Percentiles rank a stretch among this genome's conserved stretches.
phyloP scores from a whole-genome alignment of 2,329 filamentous ascomycete species.

The Lasiodiplodia hormozganensis region DNA sequence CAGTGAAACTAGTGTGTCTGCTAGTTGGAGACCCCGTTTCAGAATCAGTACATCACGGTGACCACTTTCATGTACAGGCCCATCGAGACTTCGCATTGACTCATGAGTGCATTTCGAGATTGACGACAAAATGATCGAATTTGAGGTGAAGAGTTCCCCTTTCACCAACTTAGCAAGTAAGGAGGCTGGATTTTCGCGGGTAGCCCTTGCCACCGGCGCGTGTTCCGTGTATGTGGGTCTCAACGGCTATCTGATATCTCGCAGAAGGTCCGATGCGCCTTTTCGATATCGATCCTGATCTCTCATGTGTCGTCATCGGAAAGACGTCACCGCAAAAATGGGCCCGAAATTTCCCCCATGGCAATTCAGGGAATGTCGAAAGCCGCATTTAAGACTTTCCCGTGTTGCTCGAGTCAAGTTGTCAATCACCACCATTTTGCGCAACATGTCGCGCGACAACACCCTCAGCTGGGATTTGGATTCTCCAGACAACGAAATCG shows the following conservation, averaged over 20 bases:
- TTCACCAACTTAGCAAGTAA: background rate
- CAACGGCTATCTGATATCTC: conserved; percentile 10
- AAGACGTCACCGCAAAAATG: background rate
- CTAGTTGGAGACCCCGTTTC: no score
- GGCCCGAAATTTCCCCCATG: background rate
- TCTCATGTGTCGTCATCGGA: background rate
- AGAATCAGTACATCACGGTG: no score
- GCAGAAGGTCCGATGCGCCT: conserved; percentile 4
- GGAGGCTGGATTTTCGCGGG: background rate
- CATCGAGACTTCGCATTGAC: background rate
- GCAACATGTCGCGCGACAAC: background rate
- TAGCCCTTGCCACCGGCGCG: background rate
- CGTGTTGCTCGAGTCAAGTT: background rate
- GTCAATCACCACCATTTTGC: background rate
- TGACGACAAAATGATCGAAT: background rate
- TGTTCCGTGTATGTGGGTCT: conserved; percentile 6
- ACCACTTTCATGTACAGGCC: no score
- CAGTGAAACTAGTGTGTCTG: no score
- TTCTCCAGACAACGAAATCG: background rate
- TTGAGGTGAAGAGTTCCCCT: background rate
- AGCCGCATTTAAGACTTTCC: background rate
- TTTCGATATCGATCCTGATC: background rate
- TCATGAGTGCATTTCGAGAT: background rate
- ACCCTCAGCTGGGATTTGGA: background rate
- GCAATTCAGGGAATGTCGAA: background rate